Evolutionary conservation across 805 yeast species (phyloP).

Genomic region (Pichia phayaonensis): DNA sequence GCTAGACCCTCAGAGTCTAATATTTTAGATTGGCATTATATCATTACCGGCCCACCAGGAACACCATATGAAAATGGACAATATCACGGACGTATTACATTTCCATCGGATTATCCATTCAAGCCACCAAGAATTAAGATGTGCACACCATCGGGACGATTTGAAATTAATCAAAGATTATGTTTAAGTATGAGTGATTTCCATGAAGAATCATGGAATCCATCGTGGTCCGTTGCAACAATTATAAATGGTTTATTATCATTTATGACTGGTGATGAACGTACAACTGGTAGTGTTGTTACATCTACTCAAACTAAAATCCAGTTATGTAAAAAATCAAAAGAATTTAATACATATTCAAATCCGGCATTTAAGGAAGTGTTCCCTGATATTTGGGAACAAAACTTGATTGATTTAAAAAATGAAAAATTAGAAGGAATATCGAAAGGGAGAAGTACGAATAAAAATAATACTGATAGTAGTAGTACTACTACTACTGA

Average conservation of each 20-base stretch:
- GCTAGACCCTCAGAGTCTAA: slow-evolving; percentile 87
- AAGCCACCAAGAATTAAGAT: slow-evolving; percentile 86
- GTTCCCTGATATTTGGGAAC: slow-evolving; percentile 61
- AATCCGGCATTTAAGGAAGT: slow-evolving; percentile 50
- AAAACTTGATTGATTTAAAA: slow-evolving; percentile 31
- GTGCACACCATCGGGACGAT: slow-evolving; percentile 87
- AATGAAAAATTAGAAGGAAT: slow-evolving; percentile 9
- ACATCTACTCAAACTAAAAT: slow-evolving; percentile 54
- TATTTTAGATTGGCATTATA: slow-evolving; percentile 89
- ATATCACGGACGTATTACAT: slow-evolving; percentile 79
- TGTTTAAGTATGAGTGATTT: slow-evolving; percentile 92
- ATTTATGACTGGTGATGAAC: slow-evolving; percentile 85
- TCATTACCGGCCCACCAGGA: slow-evolving; percentile 85
- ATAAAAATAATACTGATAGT: slow-evolving; percentile 4
- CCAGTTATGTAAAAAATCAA: slow-evolving; percentile 51
- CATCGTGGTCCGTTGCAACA: slow-evolving; percentile 91
- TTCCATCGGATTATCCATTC: slow-evolving; percentile 83
- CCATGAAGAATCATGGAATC: slow-evolving; percentile 94
- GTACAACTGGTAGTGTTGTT: slow-evolving; percentile 73
- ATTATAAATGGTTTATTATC: slow-evolving; percentile 81
- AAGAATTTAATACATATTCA: slow-evolving; percentile 48
- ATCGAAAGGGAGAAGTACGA: background rate
- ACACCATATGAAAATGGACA: slow-evolving; percentile 85
- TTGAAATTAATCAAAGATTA: slow-evolving; percentile 69
- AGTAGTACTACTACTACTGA: slow-evolving; percentile 18